Conservation (phyloP, 2,329 filamentous ascomycete species). For the Trichoderma brevicompactum region DNA sequence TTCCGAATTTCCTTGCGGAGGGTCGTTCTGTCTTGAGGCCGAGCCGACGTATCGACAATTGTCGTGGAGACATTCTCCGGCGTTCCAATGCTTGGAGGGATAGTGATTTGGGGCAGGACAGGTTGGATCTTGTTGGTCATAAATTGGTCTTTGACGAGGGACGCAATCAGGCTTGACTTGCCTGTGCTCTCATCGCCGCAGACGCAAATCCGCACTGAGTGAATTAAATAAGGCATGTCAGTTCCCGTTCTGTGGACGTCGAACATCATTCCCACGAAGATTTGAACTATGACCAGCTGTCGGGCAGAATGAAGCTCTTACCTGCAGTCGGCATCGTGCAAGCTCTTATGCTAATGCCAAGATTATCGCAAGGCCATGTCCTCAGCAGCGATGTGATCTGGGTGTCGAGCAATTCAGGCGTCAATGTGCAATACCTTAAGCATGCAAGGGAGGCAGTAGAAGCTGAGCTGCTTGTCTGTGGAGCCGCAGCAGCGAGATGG, state of each 20-base stretch:
- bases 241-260: background rate
- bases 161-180: constrained; percentile 91
- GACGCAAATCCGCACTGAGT: constrained; percentile 84
- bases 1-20: constrained; percentile 94
- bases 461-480: constrained; percentile 14
- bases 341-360: constrained; percentile 23
- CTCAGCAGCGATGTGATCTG: constrained; percentile 16
- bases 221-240: background rate
- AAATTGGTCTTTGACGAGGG: constrained; percentile 95
- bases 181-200: constrained; percentile 96
- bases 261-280: background rate
- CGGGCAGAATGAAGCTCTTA: background rate
- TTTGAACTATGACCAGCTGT: background rate
- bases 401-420: constrained; percentile 17
- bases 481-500: constrained; percentile 17
- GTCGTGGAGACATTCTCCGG: constrained; percentile 97
- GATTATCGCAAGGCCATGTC: constrained; percentile 32
- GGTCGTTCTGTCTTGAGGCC: constrained; percentile 88
- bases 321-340: constrained; percentile 38
- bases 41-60: constrained; percentile 94
- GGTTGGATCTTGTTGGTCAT: constrained; percentile 94
- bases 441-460: background rate
- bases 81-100: constrained; percentile 89
- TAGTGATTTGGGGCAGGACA: constrained; percentile 91
- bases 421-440: background rate